These are phyloP conservation scores for Cystobasidium tubakii DNA, from an alignment of 768 basidiomycete species.

Conservation along the genomic window DNA sequence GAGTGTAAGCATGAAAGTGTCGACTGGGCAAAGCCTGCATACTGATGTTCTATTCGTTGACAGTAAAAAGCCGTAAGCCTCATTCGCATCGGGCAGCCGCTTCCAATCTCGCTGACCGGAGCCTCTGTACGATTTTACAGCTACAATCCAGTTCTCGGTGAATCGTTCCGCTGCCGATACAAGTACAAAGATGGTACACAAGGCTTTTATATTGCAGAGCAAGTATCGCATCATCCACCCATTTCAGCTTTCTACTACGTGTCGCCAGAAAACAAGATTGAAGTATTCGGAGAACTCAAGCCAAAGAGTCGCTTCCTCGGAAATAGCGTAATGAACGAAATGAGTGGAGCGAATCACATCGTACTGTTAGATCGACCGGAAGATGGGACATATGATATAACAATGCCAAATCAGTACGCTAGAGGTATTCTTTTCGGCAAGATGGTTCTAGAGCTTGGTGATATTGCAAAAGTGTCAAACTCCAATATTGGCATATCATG, in stretches of 20 bases:
- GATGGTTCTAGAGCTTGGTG: conserved; percentile 94
- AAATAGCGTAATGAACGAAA: conserved; percentile 88
- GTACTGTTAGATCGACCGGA: conserved; percentile 40
- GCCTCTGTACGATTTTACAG: conserved; percentile 50
- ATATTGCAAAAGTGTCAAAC: conserved; percentile 76
- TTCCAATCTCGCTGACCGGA: not conserved
- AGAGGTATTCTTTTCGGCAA: conserved; percentile 54
- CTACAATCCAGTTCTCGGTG: conserved; percentile 94
- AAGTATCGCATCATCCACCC: conserved; percentile 94
- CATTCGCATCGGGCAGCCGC: not conserved
- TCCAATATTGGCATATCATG: conserved; percentile 66
- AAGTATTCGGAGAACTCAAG: conserved; percentile 83
- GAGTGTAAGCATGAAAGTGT: conserved; percentile 47
- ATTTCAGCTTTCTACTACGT: conserved; percentile 58
- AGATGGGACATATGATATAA: conserved; percentile 68
- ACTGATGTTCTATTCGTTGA: not conserved
- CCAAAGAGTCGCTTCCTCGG: conserved; percentile 96
- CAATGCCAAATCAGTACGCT: conserved; percentile 81
- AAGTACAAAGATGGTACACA: conserved; percentile 84
- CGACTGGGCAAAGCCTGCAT: too few relatives aligned
- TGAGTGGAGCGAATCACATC: conserved; percentile 63
- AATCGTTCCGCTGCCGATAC: conserved; percentile 95
- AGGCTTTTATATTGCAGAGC: conserved; percentile 93
- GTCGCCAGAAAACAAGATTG: conserved; percentile 78
- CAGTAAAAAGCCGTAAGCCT: conserved; percentile 91